phyloP scores from a whole-genome alignment of 208 protist genomes.

The Crithidia sp. region DNA sequence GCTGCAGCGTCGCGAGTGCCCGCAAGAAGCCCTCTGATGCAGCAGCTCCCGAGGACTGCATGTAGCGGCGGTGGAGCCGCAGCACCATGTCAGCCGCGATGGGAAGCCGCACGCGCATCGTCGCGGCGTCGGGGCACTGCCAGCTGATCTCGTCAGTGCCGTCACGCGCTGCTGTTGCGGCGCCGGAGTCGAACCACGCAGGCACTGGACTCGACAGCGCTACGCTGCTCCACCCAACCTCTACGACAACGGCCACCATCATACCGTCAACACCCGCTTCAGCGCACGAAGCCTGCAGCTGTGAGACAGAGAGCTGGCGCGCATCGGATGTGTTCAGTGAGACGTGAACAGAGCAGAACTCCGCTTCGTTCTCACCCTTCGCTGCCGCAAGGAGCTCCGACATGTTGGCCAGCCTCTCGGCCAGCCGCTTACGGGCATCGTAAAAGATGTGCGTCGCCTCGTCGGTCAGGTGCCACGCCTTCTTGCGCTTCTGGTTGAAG shows the following conservation, averaged over 20 bases:
- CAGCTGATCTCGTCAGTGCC: background rate
- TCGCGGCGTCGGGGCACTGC: background rate
- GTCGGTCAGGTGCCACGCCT: slow-evolving; percentile 28
- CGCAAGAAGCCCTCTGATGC: slow-evolving; percentile 16
- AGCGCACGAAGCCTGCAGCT: background rate
- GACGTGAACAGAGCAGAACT: slow-evolving; percentile 6
- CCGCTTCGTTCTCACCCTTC: background rate
- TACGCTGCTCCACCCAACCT: slow-evolving; percentile 3
- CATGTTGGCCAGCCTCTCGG: slow-evolving; percentile 12
- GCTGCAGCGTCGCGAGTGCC: slow-evolving; percentile 32
- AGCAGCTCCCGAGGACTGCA: too few species aligned
- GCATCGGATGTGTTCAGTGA: slow-evolving; percentile 9
- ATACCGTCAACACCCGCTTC: background rate
- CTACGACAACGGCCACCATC: slow-evolving; percentile 17
- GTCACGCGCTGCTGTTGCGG: background rate
- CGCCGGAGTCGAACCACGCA: slow-evolving; percentile 12
- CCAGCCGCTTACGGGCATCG: slow-evolving; percentile 20
- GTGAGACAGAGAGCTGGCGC: background rate
- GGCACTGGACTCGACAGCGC: background rate
- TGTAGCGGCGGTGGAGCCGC: slow-evolving; percentile 15
- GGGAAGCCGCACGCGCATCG: slow-evolving; percentile 14
- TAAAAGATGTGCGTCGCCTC: slow-evolving; percentile 35
- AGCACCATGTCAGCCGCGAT: slow-evolving; percentile 5
- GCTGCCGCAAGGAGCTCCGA: background rate
- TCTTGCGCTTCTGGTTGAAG: slow-evolving; percentile 32